phyloP scores from a whole-genome alignment of 352 stramenopile genomes.

The Globisporangium cederbergense region DNA sequence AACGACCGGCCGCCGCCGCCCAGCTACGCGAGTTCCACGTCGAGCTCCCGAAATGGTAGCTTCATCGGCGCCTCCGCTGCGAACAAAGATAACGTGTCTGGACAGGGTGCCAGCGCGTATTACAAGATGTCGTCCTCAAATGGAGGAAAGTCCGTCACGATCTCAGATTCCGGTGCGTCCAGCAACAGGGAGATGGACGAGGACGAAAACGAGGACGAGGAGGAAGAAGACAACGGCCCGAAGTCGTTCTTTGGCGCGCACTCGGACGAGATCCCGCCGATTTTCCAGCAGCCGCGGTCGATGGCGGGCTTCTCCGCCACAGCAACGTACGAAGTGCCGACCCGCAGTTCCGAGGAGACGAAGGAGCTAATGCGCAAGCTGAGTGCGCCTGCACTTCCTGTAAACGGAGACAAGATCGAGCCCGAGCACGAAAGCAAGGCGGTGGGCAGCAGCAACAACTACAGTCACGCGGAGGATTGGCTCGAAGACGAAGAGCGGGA shows the following conservation, averaged over 20 bases:
- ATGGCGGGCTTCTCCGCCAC: conserved; percentile 14
- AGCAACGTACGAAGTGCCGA: conserved; percentile 19
- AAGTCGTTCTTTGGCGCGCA: conserved; percentile 18
- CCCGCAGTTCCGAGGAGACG: conserved; percentile 9
- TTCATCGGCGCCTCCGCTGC: not conserved
- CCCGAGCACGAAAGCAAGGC: conserved; percentile 18
- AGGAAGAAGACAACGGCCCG: conserved; percentile 3
- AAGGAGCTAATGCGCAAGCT: conserved; percentile 20
- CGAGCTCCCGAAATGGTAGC: conserved; percentile 1
- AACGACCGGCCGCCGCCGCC: conserved; percentile 5
- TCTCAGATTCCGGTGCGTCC: not conserved
- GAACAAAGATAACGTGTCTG: not conserved
- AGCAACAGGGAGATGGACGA: not conserved
- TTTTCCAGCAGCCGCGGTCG: conserved; percentile 10
- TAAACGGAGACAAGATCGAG: conserved; percentile 7
- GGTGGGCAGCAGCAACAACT: not conserved
- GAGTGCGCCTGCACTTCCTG: not conserved
- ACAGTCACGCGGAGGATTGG: not conserved
- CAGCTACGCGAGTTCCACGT: conserved; percentile 13
- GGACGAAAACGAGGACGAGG: not conserved
- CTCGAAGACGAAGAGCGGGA: conserved; percentile 2
- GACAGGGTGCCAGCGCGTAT: conserved; percentile 5
- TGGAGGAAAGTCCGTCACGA: not conserved
- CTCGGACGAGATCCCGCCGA: conserved; percentile 9
- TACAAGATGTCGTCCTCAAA: not conserved